Percentiles rank a stretch among this genome's conserved stretches.
Evolutionary conservation across 2,329 filamentous ascomycete genomes (phyloP).

Genomic region (Cladophialophora chaetospira): DNA sequence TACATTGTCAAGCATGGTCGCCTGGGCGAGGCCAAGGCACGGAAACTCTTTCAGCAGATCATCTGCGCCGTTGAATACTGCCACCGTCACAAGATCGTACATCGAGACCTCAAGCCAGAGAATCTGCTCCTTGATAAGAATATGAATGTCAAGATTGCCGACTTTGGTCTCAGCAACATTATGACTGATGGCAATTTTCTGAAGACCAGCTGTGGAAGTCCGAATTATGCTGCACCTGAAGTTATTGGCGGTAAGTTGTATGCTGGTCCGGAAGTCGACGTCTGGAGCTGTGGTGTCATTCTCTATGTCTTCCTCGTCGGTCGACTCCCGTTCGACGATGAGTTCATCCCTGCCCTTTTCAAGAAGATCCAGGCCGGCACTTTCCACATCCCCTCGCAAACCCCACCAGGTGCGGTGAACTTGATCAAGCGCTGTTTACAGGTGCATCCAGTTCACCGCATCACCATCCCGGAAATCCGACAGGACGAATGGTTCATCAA

Average conservation of each 20-base stretch:
- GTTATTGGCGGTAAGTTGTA: constrained; percentile 98
- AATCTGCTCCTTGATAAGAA: constrained; percentile 93
- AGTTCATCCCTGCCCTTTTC: constrained; percentile 96
- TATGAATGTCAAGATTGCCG: constrained; percentile 98
- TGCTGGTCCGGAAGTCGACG: constrained; percentile 94
- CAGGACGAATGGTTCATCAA: constrained; percentile 92
- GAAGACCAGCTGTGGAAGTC: constrained; percentile 96
- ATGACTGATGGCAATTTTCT: constrained; percentile 99
- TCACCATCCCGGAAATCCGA: constrained; percentile 90
- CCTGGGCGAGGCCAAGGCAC: constrained; percentile 88
- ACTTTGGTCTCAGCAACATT: constrained; percentile 98
- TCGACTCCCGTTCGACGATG: constrained; percentile 89
- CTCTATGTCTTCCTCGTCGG: constrained; percentile 67
- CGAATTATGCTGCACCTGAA: constrained; percentile 96
- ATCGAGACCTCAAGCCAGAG: constrained; percentile 95
- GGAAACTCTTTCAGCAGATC: constrained; percentile 98
- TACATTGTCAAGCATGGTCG: constrained; percentile 94
- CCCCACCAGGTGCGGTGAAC: constrained; percentile 77
- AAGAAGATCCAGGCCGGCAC: constrained; percentile 96
- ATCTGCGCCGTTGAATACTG: constrained; percentile 99
- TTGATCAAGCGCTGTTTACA: constrained; percentile 87
- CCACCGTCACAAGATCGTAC: constrained; percentile 97
- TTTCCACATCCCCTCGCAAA: constrained; percentile 89
- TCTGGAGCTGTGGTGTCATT: constrained; percentile 71
- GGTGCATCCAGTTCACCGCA: constrained; percentile 84